These are phyloP conservation scores for Termitomyces sp. DNA, from an alignment of 768 basidiomycete genomes.

Conservation along the genomic window DNA sequence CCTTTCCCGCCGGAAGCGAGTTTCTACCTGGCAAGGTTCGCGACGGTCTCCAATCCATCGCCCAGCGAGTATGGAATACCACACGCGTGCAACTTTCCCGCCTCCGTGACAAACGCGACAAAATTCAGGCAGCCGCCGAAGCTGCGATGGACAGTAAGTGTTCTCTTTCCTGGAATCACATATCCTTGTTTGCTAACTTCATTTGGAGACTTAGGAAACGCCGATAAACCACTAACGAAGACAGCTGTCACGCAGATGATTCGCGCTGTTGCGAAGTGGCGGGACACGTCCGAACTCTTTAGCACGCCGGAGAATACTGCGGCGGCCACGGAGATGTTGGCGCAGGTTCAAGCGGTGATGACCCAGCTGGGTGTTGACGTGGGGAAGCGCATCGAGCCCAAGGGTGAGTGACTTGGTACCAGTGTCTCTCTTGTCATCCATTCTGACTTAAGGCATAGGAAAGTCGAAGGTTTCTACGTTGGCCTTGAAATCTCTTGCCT, in stretches of 20 bases:
- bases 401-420: not conserved
- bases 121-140: not conserved
- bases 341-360: not conserved
- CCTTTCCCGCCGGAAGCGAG: not conserved
- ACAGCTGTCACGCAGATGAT: not conserved
- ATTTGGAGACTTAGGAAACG: not conserved
- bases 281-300: not conserved
- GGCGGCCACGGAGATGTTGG: not conserved
- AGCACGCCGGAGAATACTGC: not conserved
- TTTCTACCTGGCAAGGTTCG: not conserved
- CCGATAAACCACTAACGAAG: not conserved
- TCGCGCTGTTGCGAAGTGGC: not conserved
- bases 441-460: not conserved
- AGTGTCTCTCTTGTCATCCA: not conserved
- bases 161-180: not conserved
- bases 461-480: not conserved
- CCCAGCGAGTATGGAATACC: not conserved
- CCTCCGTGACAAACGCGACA: not conserved
- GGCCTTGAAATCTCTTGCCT: not conserved
- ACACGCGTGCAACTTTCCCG: not conserved
- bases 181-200: not conserved
- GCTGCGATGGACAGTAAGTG: not conserved
- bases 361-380: not conserved
- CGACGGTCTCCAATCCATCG: not conserved
- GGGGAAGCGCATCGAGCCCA: not conserved